A percentile compares a stretch with the other conserved stretches of the same genome.
Conservation (phyloP, 163 green algal species). For the Coccomyxa subellipsoidea region DNA sequence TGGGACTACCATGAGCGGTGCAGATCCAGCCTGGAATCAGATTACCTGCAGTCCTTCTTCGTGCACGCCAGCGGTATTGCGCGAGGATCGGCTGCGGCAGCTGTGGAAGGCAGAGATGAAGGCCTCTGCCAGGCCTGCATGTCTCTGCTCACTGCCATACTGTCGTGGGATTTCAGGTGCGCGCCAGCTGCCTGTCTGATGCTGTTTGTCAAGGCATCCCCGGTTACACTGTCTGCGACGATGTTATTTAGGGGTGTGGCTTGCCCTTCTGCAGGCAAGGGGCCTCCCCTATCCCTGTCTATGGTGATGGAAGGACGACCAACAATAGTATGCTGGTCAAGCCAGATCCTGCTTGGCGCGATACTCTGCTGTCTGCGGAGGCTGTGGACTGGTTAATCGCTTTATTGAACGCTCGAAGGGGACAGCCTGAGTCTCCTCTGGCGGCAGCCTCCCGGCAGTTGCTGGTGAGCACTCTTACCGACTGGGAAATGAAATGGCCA, state of each 20-base stretch:
- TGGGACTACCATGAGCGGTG: constrained; percentile 71
- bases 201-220: no score
- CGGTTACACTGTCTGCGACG: no score
- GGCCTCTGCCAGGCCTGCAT: constrained; percentile 40
- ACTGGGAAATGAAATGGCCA: not conserved
- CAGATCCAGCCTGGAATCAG: constrained; percentile 41
- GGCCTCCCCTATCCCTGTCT: not conserved
- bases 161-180: constrained; percentile 54
- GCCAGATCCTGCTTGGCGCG: constrained; percentile 42
- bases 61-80: constrained; percentile 42
- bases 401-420: constrained; percentile 32
- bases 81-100: constrained; percentile 23
- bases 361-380: constrained; percentile 51
- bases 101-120: constrained; percentile 5
- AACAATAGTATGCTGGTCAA: constrained; percentile 13
- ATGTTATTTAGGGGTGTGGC: no score
- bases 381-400: constrained; percentile 54
- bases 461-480: constrained; percentile 26
- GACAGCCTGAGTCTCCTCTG: constrained; percentile 12
- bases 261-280: constrained; percentile 12
- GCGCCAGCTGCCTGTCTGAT: not conserved
- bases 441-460: constrained; percentile 40
- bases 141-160: constrained; percentile 48
- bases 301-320: not conserved
- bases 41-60: constrained; percentile 59